A percentile compares a stretch with the other conserved stretches of the same genome.
These are phyloP conservation scores for Solanum piurae DNA, from an alignment of 257 asterid species.

Conservation along the genomic window DNA sequence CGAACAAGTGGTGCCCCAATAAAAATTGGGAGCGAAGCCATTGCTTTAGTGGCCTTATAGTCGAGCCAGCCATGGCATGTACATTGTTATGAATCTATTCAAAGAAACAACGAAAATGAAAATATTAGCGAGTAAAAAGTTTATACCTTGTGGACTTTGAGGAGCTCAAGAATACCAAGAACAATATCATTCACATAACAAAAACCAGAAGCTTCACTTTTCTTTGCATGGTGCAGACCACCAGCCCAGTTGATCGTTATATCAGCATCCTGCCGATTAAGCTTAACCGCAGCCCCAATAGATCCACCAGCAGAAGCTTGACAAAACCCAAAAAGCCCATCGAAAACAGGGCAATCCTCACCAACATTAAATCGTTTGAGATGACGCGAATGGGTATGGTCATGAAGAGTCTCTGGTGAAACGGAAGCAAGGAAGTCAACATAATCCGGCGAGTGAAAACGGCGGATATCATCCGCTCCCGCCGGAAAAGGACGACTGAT, in stretches of 20 bases:
- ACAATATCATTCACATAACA: slow-evolving; percentile 21
- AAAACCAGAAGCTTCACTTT: slow-evolving; percentile 22
- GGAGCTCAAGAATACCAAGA: slow-evolving; percentile 19
- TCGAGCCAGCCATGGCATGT: not conserved
- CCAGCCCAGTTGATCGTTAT: slow-evolving; percentile 22
- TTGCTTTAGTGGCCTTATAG: not conserved
- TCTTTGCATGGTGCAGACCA: slow-evolving; percentile 22
- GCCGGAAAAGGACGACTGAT: slow-evolving; percentile 21
- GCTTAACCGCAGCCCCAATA: slow-evolving; percentile 21
- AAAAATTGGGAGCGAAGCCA: not conserved
- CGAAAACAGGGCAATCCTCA: slow-evolving; percentile 22
- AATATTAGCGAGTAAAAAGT: not conserved
- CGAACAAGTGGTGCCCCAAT: not conserved
- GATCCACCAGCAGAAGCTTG: slow-evolving; percentile 22
- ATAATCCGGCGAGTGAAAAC: slow-evolving; percentile 19
- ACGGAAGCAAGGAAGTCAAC: slow-evolving; percentile 18
- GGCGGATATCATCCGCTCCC: slow-evolving; percentile 9
- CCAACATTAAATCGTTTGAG: slow-evolving; percentile 19
- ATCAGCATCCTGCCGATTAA: slow-evolving; percentile 14
- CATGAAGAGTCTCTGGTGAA: slow-evolving; percentile 18
- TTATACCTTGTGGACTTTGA: slow-evolving; percentile 17
- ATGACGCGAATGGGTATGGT: slow-evolving; percentile 20
- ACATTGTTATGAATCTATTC: not conserved
- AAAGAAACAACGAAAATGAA: not conserved
- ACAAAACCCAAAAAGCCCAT: slow-evolving; percentile 16